phyloP scores from a whole-genome alignment of 345 rosid genomes.

The Gossypium ekmanianum region DNA sequence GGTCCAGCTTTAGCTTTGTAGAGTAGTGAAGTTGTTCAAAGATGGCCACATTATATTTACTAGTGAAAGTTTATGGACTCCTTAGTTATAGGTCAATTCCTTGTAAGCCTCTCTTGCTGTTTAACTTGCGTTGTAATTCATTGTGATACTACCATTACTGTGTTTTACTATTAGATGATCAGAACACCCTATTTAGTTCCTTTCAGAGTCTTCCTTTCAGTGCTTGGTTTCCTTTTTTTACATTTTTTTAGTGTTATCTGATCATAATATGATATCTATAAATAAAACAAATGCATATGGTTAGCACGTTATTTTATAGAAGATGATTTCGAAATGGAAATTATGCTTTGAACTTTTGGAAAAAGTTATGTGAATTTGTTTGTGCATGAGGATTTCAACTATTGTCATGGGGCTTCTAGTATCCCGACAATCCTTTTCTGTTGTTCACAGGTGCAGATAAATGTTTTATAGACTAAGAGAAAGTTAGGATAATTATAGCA shows the following conservation, averaged over 20 bases:
- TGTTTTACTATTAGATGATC: background rate
- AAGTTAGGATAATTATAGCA: background rate
- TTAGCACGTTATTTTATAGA: background rate
- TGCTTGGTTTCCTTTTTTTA: constrained; percentile 2
- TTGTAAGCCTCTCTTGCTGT: background rate
- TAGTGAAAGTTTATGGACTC: background rate
- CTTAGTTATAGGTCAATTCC: background rate
- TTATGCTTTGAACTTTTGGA: background rate
- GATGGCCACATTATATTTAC: background rate
- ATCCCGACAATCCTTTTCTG: background rate
- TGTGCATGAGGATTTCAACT: background rate
- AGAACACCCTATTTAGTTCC: background rate
- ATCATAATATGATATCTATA: constrained; percentile 1
- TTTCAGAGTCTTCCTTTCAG: constrained; percentile 1
- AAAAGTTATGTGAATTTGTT: background rate
- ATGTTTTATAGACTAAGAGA: background rate
- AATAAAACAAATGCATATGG: background rate
- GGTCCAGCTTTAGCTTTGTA: background rate
- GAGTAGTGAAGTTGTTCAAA: background rate
- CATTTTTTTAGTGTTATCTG: background rate
- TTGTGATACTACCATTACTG: background rate
- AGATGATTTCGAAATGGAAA: background rate
- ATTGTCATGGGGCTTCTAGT: background rate
- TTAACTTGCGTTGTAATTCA: background rate
- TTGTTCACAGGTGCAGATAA: background rate